A percentile compares a stretch with the other conserved stretches of the same genome.
phyloP scores from a whole-genome alignment of 306 rosid species.

The Cicer yamashitae region DNA sequence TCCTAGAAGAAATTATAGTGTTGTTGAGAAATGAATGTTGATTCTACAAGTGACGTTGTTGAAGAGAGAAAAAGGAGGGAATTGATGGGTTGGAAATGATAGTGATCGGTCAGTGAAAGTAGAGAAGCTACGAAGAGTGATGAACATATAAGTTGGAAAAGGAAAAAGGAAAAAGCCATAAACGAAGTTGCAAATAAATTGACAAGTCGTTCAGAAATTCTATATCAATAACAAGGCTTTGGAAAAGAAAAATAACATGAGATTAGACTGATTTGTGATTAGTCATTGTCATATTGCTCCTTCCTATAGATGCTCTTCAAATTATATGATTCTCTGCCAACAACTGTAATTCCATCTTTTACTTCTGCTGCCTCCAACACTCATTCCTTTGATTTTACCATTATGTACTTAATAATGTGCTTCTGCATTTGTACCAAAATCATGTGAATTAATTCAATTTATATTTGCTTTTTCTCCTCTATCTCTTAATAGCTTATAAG shows the following conservation, averaged over 20 bases:
- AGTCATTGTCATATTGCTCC: slow-evolving; percentile 50
- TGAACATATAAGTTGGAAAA: slow-evolving; percentile 10
- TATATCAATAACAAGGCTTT: slow-evolving; percentile 28
- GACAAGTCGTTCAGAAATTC: slow-evolving; percentile 35
- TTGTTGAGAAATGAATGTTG: too few relatives aligned
- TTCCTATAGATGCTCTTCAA: slow-evolving; percentile 36
- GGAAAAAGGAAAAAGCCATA: neutral
- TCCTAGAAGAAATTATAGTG: too few relatives aligned
- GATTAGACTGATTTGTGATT: slow-evolving; percentile 29
- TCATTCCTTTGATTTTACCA: neutral
- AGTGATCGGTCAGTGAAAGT: slow-evolving; percentile 32
- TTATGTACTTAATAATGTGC: neutral
- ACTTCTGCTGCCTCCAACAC: neutral
- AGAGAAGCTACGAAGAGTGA: slow-evolving; percentile 28
- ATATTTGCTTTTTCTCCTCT: neutral
- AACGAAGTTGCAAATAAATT: slow-evolving; percentile 26
- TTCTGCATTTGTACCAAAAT: slow-evolving; percentile 9
- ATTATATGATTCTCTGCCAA: slow-evolving; percentile 13
- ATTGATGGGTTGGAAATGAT: slow-evolving; percentile 4
- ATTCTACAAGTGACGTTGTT: too few relatives aligned
- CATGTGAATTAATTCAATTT: neutral
- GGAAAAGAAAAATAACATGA: slow-evolving; percentile 52
- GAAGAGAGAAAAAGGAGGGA: too few relatives aligned
- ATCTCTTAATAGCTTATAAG: neutral
- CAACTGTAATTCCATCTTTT: slow-evolving; percentile 35